Conservation (phyloP, 2,329 filamentous ascomycete genomes). For the Ambrosiella beaveri region DNA sequence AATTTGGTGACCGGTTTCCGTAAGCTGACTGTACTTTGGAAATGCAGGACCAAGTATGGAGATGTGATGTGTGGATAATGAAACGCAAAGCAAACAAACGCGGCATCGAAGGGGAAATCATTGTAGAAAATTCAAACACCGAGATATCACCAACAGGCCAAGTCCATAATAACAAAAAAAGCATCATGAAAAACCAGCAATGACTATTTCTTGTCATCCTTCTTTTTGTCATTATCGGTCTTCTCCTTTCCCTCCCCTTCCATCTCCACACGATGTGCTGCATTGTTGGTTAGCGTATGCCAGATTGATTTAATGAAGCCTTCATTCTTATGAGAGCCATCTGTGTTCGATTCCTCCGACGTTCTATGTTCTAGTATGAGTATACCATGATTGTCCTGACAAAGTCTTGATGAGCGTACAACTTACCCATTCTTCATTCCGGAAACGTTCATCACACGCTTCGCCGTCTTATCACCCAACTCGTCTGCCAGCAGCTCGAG, state of each 20-base stretch:
- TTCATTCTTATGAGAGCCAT: constrained; percentile 51
- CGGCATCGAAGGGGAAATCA: neutral
- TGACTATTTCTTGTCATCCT: constrained; percentile 13
- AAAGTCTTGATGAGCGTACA: neutral
- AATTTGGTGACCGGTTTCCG: neutral
- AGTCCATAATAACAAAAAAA: neutral
- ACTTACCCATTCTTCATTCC: neutral
- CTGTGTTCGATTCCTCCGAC: neutral
- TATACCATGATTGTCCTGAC: neutral
- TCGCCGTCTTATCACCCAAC: constrained; percentile 81
- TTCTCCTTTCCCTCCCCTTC: constrained; percentile 17
- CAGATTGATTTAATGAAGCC: constrained; percentile 86
- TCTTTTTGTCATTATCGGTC: constrained; percentile 15
- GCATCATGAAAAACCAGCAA: neutral
- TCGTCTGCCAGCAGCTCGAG: constrained; percentile 94
- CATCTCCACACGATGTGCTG: constrained; percentile 30
- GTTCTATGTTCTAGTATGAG: neutral
- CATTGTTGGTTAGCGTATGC: constrained; percentile 77
- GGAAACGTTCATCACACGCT: constrained; percentile 71
- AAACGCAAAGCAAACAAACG: constrained; percentile 1
- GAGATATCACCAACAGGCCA: neutral
- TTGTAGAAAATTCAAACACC: neutral
- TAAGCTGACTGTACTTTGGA: neutral
- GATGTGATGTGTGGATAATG: constrained; percentile 6
- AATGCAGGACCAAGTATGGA: neutral